Conservation (phyloP, 345 rosid species). For the Rhodomyrtus tomentosa region DNA sequence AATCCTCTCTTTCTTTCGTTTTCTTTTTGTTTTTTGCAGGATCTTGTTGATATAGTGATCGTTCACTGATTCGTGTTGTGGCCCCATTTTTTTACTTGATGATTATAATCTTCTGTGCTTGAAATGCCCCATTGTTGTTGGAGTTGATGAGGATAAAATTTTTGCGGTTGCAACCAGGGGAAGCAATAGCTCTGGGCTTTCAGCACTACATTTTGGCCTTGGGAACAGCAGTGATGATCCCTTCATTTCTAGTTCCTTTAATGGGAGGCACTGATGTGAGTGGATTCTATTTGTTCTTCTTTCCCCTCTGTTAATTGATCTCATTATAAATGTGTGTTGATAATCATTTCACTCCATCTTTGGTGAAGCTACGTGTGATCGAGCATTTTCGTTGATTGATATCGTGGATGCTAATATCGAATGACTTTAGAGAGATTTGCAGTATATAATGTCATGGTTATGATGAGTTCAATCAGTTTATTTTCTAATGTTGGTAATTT, state of each 20-base stretch:
- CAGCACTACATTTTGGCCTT: slow-evolving; percentile 92
- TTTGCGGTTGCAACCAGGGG: slow-evolving; percentile 36
- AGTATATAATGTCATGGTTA: neutral
- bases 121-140: neutral
- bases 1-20: neutral
- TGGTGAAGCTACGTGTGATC: neutral
- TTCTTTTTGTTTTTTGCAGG: neutral
- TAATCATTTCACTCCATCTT: neutral
- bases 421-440: neutral
- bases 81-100: neutral
- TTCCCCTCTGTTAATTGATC: neutral
- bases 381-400: neutral
- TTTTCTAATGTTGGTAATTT: neutral
- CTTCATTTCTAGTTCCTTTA: slow-evolving; percentile 90
- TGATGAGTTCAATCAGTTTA: neutral
- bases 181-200: slow-evolving; percentile 86
- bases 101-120: neutral
- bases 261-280: slow-evolving; percentile 95
- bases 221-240: slow-evolving; percentile 99
- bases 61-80: too few species aligned
- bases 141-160: neutral
- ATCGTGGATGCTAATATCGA: neutral
- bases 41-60: neutral
- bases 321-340: neutral
- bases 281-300: neutral